A percentile compares a stretch with the other conserved stretches of the same genome.
Conservation (phyloP, 2,329 filamentous ascomycete species). For the Pyricularia grisea region DNA sequence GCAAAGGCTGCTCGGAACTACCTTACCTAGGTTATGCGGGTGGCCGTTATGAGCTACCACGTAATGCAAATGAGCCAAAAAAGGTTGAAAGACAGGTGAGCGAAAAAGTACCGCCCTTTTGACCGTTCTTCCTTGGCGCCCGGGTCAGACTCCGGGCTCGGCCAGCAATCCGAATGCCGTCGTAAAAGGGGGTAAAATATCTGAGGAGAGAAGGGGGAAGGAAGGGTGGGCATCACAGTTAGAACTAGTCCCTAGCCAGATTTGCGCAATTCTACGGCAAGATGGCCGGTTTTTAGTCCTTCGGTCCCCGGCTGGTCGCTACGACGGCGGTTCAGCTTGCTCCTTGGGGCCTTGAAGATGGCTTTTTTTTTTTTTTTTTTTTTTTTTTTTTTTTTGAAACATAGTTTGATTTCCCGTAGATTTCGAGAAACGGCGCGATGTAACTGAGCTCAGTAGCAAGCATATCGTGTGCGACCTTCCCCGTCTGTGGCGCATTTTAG, state of each 20-base stretch:
- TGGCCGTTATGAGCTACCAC: no score
- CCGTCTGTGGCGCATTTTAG: background rate
- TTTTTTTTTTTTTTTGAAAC: background rate
- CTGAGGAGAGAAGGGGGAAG: no score
- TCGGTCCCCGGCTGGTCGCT: background rate
- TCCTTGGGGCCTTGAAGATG: background rate
- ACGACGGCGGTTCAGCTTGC: background rate
- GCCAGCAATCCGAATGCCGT: background rate
- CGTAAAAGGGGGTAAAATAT: no score
- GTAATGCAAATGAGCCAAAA: background rate
- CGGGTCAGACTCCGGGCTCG: background rate
- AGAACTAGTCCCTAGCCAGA: background rate
- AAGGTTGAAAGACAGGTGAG: no score
- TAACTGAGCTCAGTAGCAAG: background rate
- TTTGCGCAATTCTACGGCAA: background rate
- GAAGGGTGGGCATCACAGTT: no score
- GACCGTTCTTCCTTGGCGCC: background rate
- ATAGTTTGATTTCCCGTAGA: background rate
- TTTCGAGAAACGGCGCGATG: background rate
- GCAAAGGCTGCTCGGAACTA: no score
- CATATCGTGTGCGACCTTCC: background rate
- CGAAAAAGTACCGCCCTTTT: no score
- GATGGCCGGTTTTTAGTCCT: background rate
- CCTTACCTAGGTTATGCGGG: no score
- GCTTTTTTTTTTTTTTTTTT: no score